Base-by-base conservation (phyloP, 2,329 filamentous ascomycete genomes). In the Rachicladosporium sp. region DNA sequence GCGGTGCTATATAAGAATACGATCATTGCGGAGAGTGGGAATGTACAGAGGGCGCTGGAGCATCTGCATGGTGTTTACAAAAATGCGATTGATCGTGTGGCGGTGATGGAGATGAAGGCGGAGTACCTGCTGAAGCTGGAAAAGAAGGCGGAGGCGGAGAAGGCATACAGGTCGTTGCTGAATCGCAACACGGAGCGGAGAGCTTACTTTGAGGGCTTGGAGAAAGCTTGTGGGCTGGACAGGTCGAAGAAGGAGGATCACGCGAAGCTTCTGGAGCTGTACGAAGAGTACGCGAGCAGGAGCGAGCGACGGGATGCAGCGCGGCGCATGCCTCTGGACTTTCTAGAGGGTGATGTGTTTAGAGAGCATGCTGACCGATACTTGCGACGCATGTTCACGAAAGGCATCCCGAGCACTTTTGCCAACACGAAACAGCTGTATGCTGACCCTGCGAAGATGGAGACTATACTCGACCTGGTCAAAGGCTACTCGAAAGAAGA, bases 381-480 rank as follows among this genome's bases (percentile, higher is more conserved):
- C 58, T 62, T 98, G 44, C 73, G 79, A 37, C 71, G 80, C 23
- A 93, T 93, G 82, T 71, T 98, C 41, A 78, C 82, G 61, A 93
- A 89, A 63, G 91, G 89, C 8, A 83, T 96, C 3, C 89, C 91
- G 1, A 98, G 91, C 2, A 88, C 89, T 3, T 98, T 98, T 62
- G 87, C 87, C 29, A 98, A 96, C 61, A 73, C 98, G 44, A 98
- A 98, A 67, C 79, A 93, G 49, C 73, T 98, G 13, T 98, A 96
- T 66, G 71, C 71, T 10, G 80, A 93, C 58, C 50, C 72, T 1
- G 72, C 66, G 50, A 98, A 98, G 68, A 83, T 80, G 57, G 71
- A 80, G n/a, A 73, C 71, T 1, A 74, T 98, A 31, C 76, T 81
- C 47, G 69, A 77, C 30, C 62, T 96, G 31, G 87, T 84, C 2